A percentile compares a stretch with the other conserved stretches of the same genome.
Conservation (phyloP, 1,139 yeast species). For the Suhomyces maxii region DNA sequence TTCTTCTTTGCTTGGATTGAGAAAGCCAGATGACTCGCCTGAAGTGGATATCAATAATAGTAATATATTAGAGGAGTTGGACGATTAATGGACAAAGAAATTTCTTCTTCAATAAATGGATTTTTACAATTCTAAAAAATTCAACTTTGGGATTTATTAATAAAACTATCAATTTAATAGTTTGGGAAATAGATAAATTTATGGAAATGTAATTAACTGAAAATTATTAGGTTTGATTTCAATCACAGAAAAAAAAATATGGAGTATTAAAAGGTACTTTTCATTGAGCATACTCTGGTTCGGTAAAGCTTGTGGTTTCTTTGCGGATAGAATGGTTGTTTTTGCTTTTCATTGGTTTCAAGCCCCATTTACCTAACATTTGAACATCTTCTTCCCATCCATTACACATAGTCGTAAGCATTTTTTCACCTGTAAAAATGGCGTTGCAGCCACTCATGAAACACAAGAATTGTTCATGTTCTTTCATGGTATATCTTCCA, state of each 20-base stretch:
- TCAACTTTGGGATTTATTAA: too few species aligned
- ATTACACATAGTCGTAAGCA: conserved; percentile 81
- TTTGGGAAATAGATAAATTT: too few species aligned
- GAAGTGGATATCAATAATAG: conserved; percentile 8
- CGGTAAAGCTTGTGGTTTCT: background rate
- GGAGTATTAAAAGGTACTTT: too few species aligned
- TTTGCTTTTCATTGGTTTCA: conserved; percentile 61
- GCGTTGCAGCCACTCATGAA: conserved; percentile 82
- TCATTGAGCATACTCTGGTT: too few species aligned
- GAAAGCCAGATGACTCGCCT: conserved; percentile 12
- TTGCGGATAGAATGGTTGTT: background rate
- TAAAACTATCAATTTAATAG: too few species aligned
- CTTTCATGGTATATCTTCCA: conserved; percentile 80
- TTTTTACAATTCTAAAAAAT: background rate
- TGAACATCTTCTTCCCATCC: conserved; percentile 82
- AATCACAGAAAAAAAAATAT: too few species aligned
- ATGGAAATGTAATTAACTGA: too few species aligned
- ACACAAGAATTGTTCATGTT: conserved; percentile 70
- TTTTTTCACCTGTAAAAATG: conserved; percentile 76
- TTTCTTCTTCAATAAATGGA: background rate
- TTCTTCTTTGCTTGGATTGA: conserved; percentile 15
- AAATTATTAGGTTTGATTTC: too few species aligned
- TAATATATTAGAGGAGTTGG: conserved; percentile 17
- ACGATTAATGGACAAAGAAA: conserved; percentile 4
- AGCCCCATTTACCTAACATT: conserved; percentile 71